Evolutionary conservation across 495 filamentous ascomycete species (phyloP).

Genomic region (Penicillium mononematosum): DNA sequence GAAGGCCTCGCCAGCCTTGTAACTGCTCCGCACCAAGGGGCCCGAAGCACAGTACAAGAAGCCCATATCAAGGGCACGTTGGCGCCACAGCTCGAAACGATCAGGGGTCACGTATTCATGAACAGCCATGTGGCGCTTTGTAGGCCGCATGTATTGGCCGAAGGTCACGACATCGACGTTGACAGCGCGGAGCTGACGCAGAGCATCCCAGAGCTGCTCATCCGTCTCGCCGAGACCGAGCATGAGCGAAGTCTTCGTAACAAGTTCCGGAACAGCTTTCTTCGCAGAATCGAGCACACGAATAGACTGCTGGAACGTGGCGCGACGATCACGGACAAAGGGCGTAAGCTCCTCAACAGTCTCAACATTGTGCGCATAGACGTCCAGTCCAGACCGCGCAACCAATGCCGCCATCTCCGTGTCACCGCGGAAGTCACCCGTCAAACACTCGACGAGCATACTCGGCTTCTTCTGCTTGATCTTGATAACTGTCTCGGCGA

Average conservation of each 20-base stretch:
- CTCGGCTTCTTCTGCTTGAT: slow-evolving; percentile 87
- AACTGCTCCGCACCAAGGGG: slow-evolving; percentile 86
- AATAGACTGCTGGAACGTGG: slow-evolving; percentile 83
- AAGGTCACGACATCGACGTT: slow-evolving; percentile 95
- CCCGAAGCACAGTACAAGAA: slow-evolving; percentile 96
- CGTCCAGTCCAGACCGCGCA: slow-evolving; percentile 84
- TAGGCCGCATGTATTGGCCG: slow-evolving; percentile 98
- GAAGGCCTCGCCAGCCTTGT: slow-evolving; percentile 97
- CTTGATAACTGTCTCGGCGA: slow-evolving; percentile 89
- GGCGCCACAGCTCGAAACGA: slow-evolving; percentile 84
- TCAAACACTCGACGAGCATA: slow-evolving; percentile 93
- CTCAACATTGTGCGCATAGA: slow-evolving; percentile 97
- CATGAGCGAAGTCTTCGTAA: slow-evolving; percentile 98
- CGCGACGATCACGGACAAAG: slow-evolving; percentile 83
- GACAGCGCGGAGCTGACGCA: slow-evolving; percentile 74
- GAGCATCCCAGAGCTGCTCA: slow-evolving; percentile 76
- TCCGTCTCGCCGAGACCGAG: slow-evolving; percentile 91
- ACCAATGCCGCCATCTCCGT: slow-evolving; percentile 78
- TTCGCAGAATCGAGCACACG: slow-evolving; percentile 81
- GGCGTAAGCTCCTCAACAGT: slow-evolving; percentile 90
- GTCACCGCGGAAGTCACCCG: slow-evolving; percentile 84
- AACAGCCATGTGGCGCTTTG: slow-evolving; percentile 95
- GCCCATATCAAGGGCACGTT: slow-evolving; percentile 88
- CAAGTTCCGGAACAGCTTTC: slow-evolving; percentile 66
- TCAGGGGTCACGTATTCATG: slow-evolving; percentile 90